Conservation (phyloP, 2,329 filamentous ascomycete genomes). For the Aureobasidium sp. region DNA sequence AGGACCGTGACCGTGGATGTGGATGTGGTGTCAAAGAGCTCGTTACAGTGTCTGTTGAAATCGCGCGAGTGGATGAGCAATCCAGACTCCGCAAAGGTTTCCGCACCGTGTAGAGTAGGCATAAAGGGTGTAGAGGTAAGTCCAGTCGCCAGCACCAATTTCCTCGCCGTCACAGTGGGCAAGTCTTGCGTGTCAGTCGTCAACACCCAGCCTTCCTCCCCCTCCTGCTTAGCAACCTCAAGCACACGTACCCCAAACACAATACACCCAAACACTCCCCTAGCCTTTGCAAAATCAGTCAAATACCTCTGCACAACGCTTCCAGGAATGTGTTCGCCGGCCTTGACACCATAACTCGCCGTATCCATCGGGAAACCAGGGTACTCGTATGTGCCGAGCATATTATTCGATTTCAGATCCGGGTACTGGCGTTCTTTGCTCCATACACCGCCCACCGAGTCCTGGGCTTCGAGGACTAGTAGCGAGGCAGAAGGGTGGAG, state of each 20-base stretch:
- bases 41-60: slow-evolving; percentile 34
- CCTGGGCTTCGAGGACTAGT: slow-evolving; percentile 35
- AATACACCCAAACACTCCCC: slow-evolving; percentile 41
- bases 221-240: slow-evolving; percentile 18
- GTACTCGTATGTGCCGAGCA: slow-evolving; percentile 63
- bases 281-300: slow-evolving; percentile 45
- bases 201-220: slow-evolving; percentile 19
- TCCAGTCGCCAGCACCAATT: slow-evolving; percentile 54
- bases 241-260: slow-evolving; percentile 42
- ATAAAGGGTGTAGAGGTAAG: slow-evolving; percentile 50
- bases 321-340: slow-evolving; percentile 52
- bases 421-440: slow-evolving; percentile 57
- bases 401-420: slow-evolving; percentile 64
- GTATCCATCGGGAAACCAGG: slow-evolving; percentile 62
- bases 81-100: slow-evolving; percentile 36
- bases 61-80: slow-evolving; percentile 51
- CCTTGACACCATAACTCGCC: slow-evolving; percentile 36
- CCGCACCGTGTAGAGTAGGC: slow-evolving; percentile 42
- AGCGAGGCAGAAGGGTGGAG: slow-evolving; percentile 33
- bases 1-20: slow-evolving; percentile 42
- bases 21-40: slow-evolving; percentile 28
- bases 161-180: slow-evolving; percentile 22
- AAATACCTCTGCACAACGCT: slow-evolving; percentile 49
- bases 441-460: slow-evolving; percentile 58
- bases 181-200: background rate